phyloP scores from a whole-genome alignment of 106 monocot species.

The Dioscorea dumetorum region DNA sequence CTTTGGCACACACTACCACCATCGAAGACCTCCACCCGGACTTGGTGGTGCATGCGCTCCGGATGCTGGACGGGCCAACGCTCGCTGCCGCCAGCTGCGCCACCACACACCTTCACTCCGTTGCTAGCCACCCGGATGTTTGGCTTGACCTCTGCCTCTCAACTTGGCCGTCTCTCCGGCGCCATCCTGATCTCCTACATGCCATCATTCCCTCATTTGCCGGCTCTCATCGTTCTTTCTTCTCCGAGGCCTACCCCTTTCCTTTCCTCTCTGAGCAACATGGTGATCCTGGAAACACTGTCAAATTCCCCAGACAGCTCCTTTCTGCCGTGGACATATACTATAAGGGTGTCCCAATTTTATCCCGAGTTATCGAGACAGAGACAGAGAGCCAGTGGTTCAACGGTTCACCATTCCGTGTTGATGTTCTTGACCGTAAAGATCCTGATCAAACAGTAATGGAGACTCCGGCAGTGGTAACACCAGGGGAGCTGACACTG shows the following conservation, averaged over 20 bases:
- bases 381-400: slow-evolving; percentile 51
- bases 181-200: slow-evolving; percentile 16
- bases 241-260: slow-evolving; percentile 39
- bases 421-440: slow-evolving; percentile 47
- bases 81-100: slow-evolving; percentile 55
- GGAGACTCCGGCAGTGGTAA: background rate
- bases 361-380: slow-evolving; percentile 56
- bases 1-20: slow-evolving; percentile 3
- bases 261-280: slow-evolving; percentile 2
- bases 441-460: background rate
- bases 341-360: slow-evolving; percentile 34
- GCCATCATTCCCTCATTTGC: slow-evolving; percentile 10
- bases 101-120: slow-evolving; percentile 34
- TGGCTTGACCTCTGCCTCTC: slow-evolving; percentile 64
- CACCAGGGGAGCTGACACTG: slow-evolving; percentile 34
- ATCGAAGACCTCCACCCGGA: slow-evolving; percentile 73
- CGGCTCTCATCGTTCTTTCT: slow-evolving; percentile 30
- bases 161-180: slow-evolving; percentile 64
- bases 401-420: slow-evolving; percentile 51
- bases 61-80: slow-evolving; percentile 51
- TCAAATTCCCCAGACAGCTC: slow-evolving; percentile 13
- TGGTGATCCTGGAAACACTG: background rate
- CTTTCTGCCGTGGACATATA: slow-evolving; percentile 72
- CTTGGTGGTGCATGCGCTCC: slow-evolving; percentile 38
- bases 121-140: slow-evolving; percentile 28